These are phyloP conservation scores for Byssochlamys sp. DNA, from an alignment of 2,329 filamentous ascomycete species.

Conservation along the genomic window DNA sequence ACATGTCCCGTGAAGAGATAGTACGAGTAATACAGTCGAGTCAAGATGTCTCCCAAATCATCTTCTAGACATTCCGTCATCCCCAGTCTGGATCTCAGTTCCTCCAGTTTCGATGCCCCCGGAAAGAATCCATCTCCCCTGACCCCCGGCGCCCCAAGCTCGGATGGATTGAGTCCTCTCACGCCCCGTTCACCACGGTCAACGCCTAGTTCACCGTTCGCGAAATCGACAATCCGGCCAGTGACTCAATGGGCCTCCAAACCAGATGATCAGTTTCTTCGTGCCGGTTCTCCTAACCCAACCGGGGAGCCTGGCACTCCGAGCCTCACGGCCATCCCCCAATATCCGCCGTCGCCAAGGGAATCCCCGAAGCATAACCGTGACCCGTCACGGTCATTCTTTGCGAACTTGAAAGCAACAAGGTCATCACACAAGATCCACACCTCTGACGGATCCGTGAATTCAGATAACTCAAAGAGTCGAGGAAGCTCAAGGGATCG, in stretches of 20 bases:
- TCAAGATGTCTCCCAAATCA: constrained; percentile 17
- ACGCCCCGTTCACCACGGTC: constrained; percentile 31
- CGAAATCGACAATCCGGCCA: constrained; percentile 33
- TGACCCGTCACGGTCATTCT: constrained; percentile 38
- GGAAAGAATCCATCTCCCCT: constrained; percentile 23
- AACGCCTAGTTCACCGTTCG: constrained; percentile 26
- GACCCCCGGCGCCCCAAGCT: constrained; percentile 26
- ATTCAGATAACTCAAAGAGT: constrained; percentile 31
- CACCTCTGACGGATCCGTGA: constrained; percentile 30
- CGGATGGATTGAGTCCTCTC: constrained; percentile 25
- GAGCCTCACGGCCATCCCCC: constrained; percentile 37
- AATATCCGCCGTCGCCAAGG: constrained; percentile 35
- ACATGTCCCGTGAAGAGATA: not conserved
- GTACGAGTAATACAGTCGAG: not conserved
- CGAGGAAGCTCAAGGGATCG: constrained; percentile 37
- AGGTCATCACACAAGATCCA: constrained; percentile 36
- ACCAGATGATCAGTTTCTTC: constrained; percentile 20
- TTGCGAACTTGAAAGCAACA: constrained; percentile 38
- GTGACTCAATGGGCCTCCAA: constrained; percentile 25
- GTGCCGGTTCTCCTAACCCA: constrained; percentile 18
- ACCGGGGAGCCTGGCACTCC: constrained; percentile 27
- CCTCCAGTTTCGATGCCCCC: constrained; percentile 21
- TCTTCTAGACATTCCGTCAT: constrained; percentile 26
- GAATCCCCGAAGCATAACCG: constrained; percentile 32
- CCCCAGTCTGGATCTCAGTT: constrained; percentile 30